These are phyloP conservation scores for Aspergillus flavus DNA, from an alignment of 2,329 filamentous ascomycete species.

Conservation along the genomic window DNA sequence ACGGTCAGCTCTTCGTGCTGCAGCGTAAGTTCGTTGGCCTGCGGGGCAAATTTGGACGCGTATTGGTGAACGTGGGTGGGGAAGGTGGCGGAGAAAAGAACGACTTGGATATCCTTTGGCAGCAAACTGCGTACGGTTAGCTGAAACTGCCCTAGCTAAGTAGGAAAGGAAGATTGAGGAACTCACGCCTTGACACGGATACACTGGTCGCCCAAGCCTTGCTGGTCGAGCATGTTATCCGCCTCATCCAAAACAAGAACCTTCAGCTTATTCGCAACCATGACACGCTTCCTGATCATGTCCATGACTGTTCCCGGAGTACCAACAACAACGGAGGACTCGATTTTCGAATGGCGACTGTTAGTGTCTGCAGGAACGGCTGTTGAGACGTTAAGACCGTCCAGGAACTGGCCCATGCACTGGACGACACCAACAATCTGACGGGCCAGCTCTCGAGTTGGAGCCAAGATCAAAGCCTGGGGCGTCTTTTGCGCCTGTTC, in stretches of 20 bases:
- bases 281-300: conserved; percentile 73
- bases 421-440: conserved; percentile 88
- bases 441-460: conserved; percentile 89
- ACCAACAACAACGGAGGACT: conserved; percentile 81
- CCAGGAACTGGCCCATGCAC: conserved; percentile 81
- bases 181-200: conserved; percentile 80
- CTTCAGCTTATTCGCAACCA: conserved; percentile 72
- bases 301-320: conserved; percentile 94
- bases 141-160: not conserved
- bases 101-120: conserved; percentile 75
- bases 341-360: conserved; percentile 68
- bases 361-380: conserved; percentile 77
- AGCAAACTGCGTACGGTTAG: conserved; percentile 60
- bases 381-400: conserved; percentile 73
- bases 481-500: conserved; percentile 61
- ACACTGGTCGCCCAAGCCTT: conserved; percentile 94
- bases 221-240: conserved; percentile 97
- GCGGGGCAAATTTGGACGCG: conserved; percentile 80
- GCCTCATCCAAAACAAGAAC: conserved; percentile 93
- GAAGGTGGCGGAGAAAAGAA: conserved; percentile 95
- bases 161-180: not conserved
- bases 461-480: conserved; percentile 86
- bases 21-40: conserved; percentile 83
- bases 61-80: conserved; percentile 84
- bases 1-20: conserved; percentile 91